Conservation (phyloP, 2,329 filamentous ascomycete species). For the Emergomyces orientalis region DNA sequence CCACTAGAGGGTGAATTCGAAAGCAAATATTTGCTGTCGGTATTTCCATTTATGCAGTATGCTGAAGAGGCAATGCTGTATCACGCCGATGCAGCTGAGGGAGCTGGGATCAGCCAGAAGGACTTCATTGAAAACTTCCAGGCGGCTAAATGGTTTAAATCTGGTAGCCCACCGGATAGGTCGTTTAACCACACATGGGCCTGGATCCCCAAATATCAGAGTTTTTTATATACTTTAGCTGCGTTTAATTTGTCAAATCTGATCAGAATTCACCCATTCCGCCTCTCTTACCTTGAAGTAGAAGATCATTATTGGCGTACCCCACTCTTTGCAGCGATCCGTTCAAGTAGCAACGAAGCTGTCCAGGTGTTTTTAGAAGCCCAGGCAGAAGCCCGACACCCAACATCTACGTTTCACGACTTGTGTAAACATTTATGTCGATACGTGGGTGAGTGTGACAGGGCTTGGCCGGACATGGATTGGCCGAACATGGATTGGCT, state of each 20-base stretch:
- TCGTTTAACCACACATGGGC: too few species aligned
- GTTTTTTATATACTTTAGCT: neutral
- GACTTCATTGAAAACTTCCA: neutral
- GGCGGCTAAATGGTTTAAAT: neutral
- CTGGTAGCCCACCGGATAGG: neutral
- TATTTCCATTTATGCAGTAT: neutral
- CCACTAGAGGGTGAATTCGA: too few species aligned
- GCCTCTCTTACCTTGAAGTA: neutral
- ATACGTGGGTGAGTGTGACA: too few species aligned
- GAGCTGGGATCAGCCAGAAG: neutral
- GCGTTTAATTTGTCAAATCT: neutral
- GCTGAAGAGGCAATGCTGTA: neutral
- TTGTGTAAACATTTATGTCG: neutral
- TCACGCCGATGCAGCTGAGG: slow-evolving; percentile 1
- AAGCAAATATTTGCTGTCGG: too few species aligned
- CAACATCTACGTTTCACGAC: neutral
- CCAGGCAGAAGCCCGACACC: neutral
- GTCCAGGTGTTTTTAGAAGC: neutral
- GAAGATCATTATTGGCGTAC: neutral
- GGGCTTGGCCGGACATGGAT: too few species aligned
- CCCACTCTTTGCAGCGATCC: neutral
- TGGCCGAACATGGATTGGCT: too few species aligned
- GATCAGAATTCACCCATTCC: neutral
- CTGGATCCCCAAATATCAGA: too few species aligned
- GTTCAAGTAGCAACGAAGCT: neutral